phyloP scores from a whole-genome alignment of 306 rosid species.

The Acacia acuminata region DNA sequence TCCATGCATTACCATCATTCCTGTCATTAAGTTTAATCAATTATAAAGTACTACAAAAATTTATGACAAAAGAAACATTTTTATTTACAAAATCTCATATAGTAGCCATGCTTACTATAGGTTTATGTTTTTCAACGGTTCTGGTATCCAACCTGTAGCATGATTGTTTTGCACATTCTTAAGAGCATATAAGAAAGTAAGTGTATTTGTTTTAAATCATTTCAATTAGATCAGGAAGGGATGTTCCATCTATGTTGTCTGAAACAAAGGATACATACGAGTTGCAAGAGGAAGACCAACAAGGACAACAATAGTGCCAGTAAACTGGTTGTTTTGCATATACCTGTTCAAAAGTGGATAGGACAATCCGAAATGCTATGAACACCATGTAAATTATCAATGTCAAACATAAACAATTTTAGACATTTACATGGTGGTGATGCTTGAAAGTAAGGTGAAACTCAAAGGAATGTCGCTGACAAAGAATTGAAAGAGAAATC shows the following conservation, averaged over 20 bases:
- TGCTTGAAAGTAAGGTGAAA: conserved; percentile 75
- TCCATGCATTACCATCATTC: conserved; percentile 76
- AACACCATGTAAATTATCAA: too few relatives aligned
- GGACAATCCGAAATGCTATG: conserved; percentile 58
- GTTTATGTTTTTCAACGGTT: too few relatives aligned
- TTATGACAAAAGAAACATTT: conserved; percentile 18
- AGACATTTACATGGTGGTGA: too few relatives aligned
- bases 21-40: conserved; percentile 47
- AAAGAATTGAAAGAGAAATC: conserved; percentile 83
- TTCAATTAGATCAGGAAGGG: conserved; percentile 28
- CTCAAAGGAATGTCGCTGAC: conserved; percentile 76
- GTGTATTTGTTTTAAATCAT: conserved; percentile 26
- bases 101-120: conserved; percentile 58
- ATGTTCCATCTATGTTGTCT: conserved; percentile 23
- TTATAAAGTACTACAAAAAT: conserved; percentile 32
- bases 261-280: conserved; percentile 55
- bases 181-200: conserved; percentile 37
- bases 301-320: conserved; percentile 83
- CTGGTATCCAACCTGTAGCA: conserved; percentile 92
- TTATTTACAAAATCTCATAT: conserved; percentile 25
- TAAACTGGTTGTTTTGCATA: conserved; percentile 85
- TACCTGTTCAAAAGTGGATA: too few relatives aligned
- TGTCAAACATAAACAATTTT: too few relatives aligned
- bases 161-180: conserved; percentile 88
- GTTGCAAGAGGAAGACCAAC: conserved; percentile 73